Conservation (phyloP, 2,329 filamentous ascomycete species). For the Tolypocladium nubicola region DNA sequence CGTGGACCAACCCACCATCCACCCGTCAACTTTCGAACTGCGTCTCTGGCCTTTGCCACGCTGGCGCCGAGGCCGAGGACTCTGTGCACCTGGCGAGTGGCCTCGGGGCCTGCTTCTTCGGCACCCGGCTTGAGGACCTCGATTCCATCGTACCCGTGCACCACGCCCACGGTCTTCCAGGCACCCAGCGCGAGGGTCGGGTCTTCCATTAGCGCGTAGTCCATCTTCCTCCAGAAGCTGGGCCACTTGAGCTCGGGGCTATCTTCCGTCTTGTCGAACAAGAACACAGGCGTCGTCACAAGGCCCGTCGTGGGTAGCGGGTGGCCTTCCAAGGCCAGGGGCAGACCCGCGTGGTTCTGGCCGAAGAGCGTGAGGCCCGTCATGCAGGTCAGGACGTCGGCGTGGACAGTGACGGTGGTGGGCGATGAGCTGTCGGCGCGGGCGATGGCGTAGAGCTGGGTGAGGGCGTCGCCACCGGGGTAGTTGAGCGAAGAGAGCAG, state of each 20-base stretch:
- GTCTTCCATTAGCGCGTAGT: constrained; percentile 51
- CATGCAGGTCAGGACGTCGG: constrained; percentile 60
- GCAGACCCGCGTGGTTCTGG: constrained; percentile 30
- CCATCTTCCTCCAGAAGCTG: constrained; percentile 52
- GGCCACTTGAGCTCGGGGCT: constrained; percentile 29
- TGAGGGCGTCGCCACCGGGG: constrained; percentile 74
- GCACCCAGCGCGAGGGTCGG: constrained; percentile 32
- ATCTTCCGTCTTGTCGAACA: constrained; percentile 56
- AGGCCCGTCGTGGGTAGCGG: constrained; percentile 6
- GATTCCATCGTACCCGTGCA: constrained; percentile 48
- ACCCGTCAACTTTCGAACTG: constrained; percentile 35
- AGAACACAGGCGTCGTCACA: constrained; percentile 14
- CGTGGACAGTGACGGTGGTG: constrained; percentile 38
- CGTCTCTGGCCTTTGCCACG: constrained; percentile 26
- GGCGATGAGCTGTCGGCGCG: constrained; percentile 9
- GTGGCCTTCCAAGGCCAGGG: constrained; percentile 17
- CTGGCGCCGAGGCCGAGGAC: constrained; percentile 35
- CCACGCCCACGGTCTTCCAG: constrained; percentile 47
- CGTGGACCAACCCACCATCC: constrained; percentile 57
- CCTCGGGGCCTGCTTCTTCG: constrained; percentile 1
- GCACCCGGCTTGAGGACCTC: constrained; percentile 43
- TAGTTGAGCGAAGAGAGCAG: constrained; percentile 84
- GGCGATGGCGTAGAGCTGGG: constrained; percentile 31
- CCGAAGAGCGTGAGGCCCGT: constrained; percentile 59
- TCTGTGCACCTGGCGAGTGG: constrained; percentile 6